These are phyloP conservation scores for Scleroderma bovista DNA, from an alignment of 768 basidiomycete genomes.

Conservation along the genomic window DNA sequence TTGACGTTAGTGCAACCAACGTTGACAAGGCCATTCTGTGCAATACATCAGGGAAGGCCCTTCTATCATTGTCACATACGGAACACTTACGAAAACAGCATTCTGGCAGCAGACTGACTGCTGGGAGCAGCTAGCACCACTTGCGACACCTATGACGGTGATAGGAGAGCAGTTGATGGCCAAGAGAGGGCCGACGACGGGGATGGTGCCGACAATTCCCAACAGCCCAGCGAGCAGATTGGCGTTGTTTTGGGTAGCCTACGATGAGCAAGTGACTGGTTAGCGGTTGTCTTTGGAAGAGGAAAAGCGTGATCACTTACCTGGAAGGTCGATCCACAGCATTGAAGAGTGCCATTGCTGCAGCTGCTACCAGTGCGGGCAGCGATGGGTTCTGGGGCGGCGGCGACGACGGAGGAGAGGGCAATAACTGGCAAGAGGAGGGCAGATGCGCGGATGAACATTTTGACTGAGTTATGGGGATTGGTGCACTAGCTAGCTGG, in stretches of 20 bases:
- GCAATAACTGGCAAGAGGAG: not conserved
- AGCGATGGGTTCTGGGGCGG: not conserved
- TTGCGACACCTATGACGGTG: slow-evolving; percentile 17
- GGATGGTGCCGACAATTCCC: not conserved
- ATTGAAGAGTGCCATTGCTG: slow-evolving; percentile 25
- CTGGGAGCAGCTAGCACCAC: slow-evolving; percentile 5
- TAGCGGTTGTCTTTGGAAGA: not conserved
- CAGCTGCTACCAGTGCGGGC: slow-evolving; percentile 11
- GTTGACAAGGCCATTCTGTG: not conserved
- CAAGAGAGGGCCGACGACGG: slow-evolving; percentile 4
- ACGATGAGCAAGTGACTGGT: not conserved
- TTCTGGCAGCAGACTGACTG: slow-evolving; percentile 43
- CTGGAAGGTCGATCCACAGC: slow-evolving; percentile 13
- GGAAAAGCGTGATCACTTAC: not conserved
- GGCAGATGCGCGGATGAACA: not conserved
- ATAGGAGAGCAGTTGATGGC: slow-evolving; percentile 36
- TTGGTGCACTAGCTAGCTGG: not conserved
- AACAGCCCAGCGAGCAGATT: slow-evolving; percentile 2
- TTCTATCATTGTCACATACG: not conserved
- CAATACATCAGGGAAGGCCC: no score
- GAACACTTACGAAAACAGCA: slow-evolving; percentile 36
- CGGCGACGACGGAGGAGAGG: not conserved
- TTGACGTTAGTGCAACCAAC: not conserved
- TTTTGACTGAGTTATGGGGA: not conserved
- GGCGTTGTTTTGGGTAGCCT: not conserved